Percentiles rank a stretch among this genome's conserved stretches.
Evolutionary conservation across 768 basidiomycete genomes (phyloP).

Genomic region (Termitomyces sp.): DNA sequence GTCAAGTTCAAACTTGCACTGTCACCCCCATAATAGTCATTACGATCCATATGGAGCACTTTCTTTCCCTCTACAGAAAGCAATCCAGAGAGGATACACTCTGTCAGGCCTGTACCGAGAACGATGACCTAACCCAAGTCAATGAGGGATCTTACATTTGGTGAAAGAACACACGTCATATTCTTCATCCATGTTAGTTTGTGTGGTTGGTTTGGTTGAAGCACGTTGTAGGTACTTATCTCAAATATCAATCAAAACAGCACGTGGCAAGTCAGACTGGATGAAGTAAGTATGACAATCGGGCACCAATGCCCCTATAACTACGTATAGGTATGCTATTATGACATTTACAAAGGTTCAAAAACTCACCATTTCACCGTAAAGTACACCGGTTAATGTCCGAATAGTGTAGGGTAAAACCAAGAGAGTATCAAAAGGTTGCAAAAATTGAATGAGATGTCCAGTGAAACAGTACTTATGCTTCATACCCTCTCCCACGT

Average conservation of each 20-base stretch:
- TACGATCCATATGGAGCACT: slow-evolving; percentile 97
- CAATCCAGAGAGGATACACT: slow-evolving; percentile 96
- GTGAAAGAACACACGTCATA: slow-evolving; percentile 67
- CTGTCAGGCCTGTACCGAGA: slow-evolving; percentile 95
- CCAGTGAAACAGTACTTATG: slow-evolving; percentile 3
- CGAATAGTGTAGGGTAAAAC: slow-evolving; percentile 1
- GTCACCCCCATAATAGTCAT: slow-evolving; percentile 98
- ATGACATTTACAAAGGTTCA: slow-evolving; percentile 9
- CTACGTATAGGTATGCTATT: slow-evolving; percentile 8
- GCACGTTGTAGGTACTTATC: background rate
- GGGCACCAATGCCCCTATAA: background rate
- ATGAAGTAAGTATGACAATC: background rate
- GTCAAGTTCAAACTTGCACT: slow-evolving; percentile 96
- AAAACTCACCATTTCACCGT: slow-evolving; percentile 3
- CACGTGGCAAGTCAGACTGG: slow-evolving; percentile 13
- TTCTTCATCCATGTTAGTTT: slow-evolving; percentile 88
- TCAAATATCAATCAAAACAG: slow-evolving; percentile 14
- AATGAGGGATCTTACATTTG: slow-evolving; percentile 10
- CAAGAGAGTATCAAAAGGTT: slow-evolving; percentile 4
- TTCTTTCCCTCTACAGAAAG: slow-evolving; percentile 99
- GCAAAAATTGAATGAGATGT: background rate
- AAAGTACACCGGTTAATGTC: slow-evolving; percentile 1
- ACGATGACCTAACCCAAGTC: slow-evolving; percentile 63
- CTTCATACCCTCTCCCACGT: slow-evolving; percentile 17
- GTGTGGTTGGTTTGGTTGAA: slow-evolving; percentile 19